These are phyloP conservation scores for Rhodamnia argentea DNA, from an alignment of 345 rosid species.

Conservation along the genomic window DNA sequence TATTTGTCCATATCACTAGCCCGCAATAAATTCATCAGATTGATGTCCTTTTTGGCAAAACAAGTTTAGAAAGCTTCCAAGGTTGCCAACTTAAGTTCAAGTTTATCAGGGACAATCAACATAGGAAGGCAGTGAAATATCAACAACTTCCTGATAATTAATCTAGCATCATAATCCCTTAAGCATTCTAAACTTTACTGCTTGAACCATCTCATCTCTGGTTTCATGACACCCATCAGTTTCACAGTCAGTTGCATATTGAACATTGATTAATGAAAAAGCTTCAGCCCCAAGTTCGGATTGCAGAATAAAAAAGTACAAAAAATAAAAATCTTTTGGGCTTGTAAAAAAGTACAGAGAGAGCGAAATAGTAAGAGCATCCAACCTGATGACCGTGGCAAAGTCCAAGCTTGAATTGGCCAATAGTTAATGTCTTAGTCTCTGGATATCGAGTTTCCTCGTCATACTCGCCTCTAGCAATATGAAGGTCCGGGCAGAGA, in stretches of 20 bases:
- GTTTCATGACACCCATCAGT: background rate
- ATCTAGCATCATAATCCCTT: background rate
- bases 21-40: background rate
- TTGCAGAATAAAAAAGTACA: background rate
- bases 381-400: slow-evolving; percentile 97
- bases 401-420: slow-evolving; percentile 87
- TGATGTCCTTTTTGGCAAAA: background rate
- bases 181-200: background rate
- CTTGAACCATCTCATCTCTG: background rate
- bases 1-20: background rate
- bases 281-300: background rate
- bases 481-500: slow-evolving; percentile 85
- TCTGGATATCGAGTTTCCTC: slow-evolving; percentile 81
- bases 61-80: background rate
- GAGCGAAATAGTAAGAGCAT: background rate
- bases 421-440: slow-evolving; percentile 76
- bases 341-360: background rate
- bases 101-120: background rate
- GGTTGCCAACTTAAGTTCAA: background rate
- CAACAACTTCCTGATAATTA: background rate
- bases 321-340: background rate
- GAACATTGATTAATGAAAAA: background rate
- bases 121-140: background rate
- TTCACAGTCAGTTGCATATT: background rate
- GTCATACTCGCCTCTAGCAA: slow-evolving; percentile 79